Base-by-base conservation (phyloP, 306 rosid genomes). In the Medicago arabica region DNA sequence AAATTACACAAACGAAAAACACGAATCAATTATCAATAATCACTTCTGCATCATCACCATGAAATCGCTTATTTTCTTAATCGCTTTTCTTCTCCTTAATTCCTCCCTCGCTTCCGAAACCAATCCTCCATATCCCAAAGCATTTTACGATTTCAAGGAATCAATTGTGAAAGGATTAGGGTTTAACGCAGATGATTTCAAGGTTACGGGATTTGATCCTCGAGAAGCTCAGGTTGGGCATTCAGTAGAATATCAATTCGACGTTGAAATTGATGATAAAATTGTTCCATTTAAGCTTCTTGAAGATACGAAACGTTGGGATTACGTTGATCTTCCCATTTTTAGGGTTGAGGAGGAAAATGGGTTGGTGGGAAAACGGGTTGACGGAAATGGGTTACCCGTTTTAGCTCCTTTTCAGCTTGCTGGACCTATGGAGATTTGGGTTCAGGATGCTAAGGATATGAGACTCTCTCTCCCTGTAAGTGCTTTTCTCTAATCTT, bases 371-470 rank as follows among this genome's bases (percentile, higher is more conserved):
- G 77, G 61, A 82, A 90, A 80, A 63, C 77, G 77, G 34, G 75
- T 41, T 28, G 34, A 71, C n/a, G 86, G 39, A 0, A 19, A 61
- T 5, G 81, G 69, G 47, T 83, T 86, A 63, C 97, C 97, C 1
- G 91, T 92, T 81, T 82, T 95, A 86, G 90, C 97, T 58, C 98
- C 98, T 13, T 95, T 95, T 76, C 93, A 89, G 83, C 85, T 95
- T n/a, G 97, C 96, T 12, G 97, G 98, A 40, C 98, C 98, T 6
- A 90, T 95, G 96, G 98, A 95, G 82, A 89, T 95, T 15, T 95
- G 98, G 97, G 88, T 95, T 72, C 95, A 92, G 76, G 98, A 95
- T 21, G 98, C 93, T 66, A 77, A 89, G 38, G 89, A 90, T 51
- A 90, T 92, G 93, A 88, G 97, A 71, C 50, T 95, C 41, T 92